Evolutionary conservation across 352 stramenopile species (phyloP), one percentile per base, ranked within the genome.

Genomic region (Thalassiosira livingstoniorum): DNA sequence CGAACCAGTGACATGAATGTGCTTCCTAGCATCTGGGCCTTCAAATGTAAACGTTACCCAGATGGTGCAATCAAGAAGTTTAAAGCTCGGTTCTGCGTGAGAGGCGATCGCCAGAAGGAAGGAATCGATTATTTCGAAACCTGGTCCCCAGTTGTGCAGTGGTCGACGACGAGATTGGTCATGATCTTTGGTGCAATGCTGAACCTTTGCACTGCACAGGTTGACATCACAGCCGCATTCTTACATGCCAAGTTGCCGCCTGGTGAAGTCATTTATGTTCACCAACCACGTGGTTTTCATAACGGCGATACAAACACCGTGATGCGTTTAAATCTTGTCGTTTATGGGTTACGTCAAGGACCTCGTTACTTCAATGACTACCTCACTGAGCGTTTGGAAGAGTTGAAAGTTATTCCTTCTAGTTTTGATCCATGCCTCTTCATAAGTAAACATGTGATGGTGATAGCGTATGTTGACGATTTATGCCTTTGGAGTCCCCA

Each of bases 121-220:
- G 85, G 75, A 21, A 69, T 88, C 34, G 77, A 90, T n/a, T 83
- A 78, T 29, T 68, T 75, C 55, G 76, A 90, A n/a, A 87, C 78
- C 4, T 90, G 72, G 53, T 61, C 76, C 7, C 80, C 80, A 31
- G 76, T 88, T 45, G 76, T 84, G 1, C 65, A 61, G 2, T 89
- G 81, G 81, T 51, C 58, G 32, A 83, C 76, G 0, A 35, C 74
- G 0, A 7, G 71, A 37, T 21, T 79, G 2, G 63, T 73, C 43
- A 11, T 72, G 2, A 71, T 74, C 2, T 34, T 79, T 10, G n/a
- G 35, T 31, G 23, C 39, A 7, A 11, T 73, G n/a, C 42, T 79
- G 7, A 4, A 35, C 0, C n/a, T 74, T 2, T 25, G 34, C 0
- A 53, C 39, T 25, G 18, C 1, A 27, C 43, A 64, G 32, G 61